phyloP scores from a whole-genome alignment of 1,139 yeast genomes.

The Dujonia santamariae region DNA sequence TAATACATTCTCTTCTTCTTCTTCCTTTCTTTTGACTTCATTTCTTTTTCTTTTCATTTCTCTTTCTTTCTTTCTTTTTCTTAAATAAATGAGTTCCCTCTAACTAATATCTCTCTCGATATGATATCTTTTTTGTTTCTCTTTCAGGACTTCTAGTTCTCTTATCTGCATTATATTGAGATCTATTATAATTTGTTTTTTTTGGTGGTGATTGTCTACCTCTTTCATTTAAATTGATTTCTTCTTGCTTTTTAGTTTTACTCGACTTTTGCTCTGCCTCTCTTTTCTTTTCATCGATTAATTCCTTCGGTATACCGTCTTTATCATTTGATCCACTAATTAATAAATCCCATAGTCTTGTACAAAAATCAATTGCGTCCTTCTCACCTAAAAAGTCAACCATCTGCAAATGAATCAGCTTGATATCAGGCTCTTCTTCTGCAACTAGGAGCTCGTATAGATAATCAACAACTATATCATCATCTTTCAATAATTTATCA shows the following conservation, averaged over 20 bases:
- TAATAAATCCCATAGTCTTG: constrained; percentile 37
- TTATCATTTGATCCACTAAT: constrained; percentile 37
- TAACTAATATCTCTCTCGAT: constrained; percentile 7
- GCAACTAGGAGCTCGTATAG: constrained; percentile 30
- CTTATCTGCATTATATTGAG: constrained; percentile 14
- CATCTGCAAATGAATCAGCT: constrained; percentile 34
- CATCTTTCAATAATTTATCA: constrained; percentile 38
- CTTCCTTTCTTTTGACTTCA: no score
- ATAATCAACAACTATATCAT: constrained; percentile 45
- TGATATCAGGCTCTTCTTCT: constrained; percentile 28
- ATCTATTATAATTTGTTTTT: constrained; percentile 26
- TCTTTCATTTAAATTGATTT: background rate
- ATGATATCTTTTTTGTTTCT: background rate
- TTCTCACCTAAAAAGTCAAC: constrained; percentile 35
- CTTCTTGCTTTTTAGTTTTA: background rate
- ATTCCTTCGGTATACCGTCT: constrained; percentile 37
- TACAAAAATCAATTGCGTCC: constrained; percentile 32
- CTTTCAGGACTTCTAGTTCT: constrained; percentile 8
- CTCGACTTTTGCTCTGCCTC: constrained; percentile 5
- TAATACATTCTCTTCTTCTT: no score
- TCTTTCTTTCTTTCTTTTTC: constrained; percentile 7
- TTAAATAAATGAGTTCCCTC: constrained; percentile 4
- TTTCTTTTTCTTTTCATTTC: no score
- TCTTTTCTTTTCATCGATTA: constrained; percentile 19
- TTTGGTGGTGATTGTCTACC: constrained; percentile 1